Percentiles rank a stretch among this genome's conserved stretches.
These are phyloP conservation scores for Rasamsonia emersonii DNA, from an alignment of 2,329 filamentous ascomycete species.

Conservation along the genomic window DNA sequence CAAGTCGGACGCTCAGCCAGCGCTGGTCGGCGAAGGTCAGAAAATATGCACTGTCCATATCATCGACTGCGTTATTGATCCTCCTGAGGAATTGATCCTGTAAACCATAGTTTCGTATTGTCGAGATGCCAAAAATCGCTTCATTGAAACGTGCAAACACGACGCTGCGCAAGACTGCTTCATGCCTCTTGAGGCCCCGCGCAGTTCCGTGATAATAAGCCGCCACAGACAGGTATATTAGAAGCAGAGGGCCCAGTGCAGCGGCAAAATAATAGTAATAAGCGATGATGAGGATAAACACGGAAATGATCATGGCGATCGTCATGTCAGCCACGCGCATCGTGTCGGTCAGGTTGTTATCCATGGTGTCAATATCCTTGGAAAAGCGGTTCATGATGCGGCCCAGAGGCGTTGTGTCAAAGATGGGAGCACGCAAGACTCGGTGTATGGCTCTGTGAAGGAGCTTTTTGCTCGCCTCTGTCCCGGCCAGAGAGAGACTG, in stretches of 20 bases:
- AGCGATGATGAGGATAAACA: slow-evolving; percentile 77
- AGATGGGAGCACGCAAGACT: slow-evolving; percentile 65
- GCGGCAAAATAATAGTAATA: slow-evolving; percentile 77
- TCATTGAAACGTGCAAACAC: slow-evolving; percentile 86
- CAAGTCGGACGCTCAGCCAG: slow-evolving; percentile 80
- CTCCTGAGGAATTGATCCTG: slow-evolving; percentile 63
- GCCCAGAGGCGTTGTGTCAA: slow-evolving; percentile 83
- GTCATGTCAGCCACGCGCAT: slow-evolving; percentile 86
- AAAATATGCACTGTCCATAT: slow-evolving; percentile 92
- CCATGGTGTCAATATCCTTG: slow-evolving; percentile 85
- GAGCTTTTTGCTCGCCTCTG: slow-evolving; percentile 60
- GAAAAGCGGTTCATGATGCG: slow-evolving; percentile 89
- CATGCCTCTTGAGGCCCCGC: slow-evolving; percentile 80
- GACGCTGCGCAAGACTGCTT: slow-evolving; percentile 60
- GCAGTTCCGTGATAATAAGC: slow-evolving; percentile 79
- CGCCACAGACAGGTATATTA: slow-evolving; percentile 68
- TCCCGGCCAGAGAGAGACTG: slow-evolving; percentile 64
- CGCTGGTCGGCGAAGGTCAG: slow-evolving; percentile 92
- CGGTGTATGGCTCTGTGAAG: slow-evolving; percentile 60
- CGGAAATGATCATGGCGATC: slow-evolving; percentile 63
- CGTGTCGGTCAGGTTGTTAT: slow-evolving; percentile 75
- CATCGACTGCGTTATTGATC: slow-evolving; percentile 65
- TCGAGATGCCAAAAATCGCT: slow-evolving; percentile 64
- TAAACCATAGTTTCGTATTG: slow-evolving; percentile 82
- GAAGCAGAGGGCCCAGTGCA: slow-evolving; percentile 52